phyloP scores from a whole-genome alignment of 1,139 yeast species.

The Nematodospora anomalae region DNA sequence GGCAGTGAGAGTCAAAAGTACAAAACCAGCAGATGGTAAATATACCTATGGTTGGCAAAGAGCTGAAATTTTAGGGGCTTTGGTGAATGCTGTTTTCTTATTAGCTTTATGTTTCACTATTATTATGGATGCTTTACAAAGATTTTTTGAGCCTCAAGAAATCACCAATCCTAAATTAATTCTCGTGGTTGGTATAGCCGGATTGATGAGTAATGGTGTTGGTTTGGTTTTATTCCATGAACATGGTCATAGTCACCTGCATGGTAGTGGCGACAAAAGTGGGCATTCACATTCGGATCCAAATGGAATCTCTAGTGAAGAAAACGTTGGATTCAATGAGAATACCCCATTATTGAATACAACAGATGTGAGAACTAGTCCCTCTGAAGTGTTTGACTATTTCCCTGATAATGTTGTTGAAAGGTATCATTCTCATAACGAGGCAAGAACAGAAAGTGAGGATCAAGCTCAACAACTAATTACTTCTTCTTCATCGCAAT shows the following conservation, averaged over 20 bases:
- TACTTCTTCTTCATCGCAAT: not conserved
- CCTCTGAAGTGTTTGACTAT: constrained; percentile 32
- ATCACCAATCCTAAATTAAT: constrained; percentile 80
- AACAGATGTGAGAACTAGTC: constrained; percentile 18
- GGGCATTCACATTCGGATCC: constrained; percentile 25
- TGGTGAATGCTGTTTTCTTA: constrained; percentile 88
- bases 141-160: constrained; percentile 78
- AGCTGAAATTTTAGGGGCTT: constrained; percentile 92
- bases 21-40: constrained; percentile 77
- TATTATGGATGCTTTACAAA: constrained; percentile 87
- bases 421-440: constrained; percentile 21
- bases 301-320: constrained; percentile 10
- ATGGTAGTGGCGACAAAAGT: constrained; percentile 21
- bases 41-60: constrained; percentile 97
- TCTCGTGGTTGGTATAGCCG: constrained; percentile 78
- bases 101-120: constrained; percentile 91
- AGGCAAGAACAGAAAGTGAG: not conserved
- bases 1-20: constrained; percentile 92
- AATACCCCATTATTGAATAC: constrained; percentile 14
- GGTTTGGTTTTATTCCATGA: constrained; percentile 91
- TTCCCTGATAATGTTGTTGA: constrained; percentile 43
- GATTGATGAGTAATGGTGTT: constrained; percentile 75
- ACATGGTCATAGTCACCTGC: constrained; percentile 72
- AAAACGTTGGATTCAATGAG: constrained; percentile 15
- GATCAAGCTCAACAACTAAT: not conserved